phyloP scores from a whole-genome alignment of 495 filamentous ascomycete genomes.

The Baudoinia panamericana region DNA sequence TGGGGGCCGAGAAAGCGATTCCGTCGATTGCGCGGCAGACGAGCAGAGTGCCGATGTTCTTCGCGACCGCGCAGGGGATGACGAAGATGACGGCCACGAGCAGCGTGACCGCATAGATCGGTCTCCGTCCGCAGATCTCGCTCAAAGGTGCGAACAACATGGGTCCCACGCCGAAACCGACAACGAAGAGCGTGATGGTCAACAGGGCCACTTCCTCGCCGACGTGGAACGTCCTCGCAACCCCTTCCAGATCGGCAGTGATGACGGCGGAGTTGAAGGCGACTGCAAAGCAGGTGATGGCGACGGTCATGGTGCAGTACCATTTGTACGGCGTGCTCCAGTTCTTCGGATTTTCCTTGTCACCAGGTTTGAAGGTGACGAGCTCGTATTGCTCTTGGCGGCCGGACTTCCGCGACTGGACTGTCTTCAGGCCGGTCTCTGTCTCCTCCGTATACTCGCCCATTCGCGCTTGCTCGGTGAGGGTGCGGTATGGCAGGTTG shows the following conservation, averaged over 20 bases:
- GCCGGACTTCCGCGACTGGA: constrained; percentile 38
- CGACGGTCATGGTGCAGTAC: constrained; percentile 56
- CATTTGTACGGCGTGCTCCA: constrained; percentile 44
- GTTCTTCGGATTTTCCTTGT: constrained; percentile 26
- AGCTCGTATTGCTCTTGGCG: constrained; percentile 31
- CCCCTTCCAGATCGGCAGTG: constrained; percentile 53
- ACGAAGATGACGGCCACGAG: constrained; percentile 51
- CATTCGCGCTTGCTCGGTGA: constrained; percentile 46
- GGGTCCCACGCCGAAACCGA: constrained; percentile 56
- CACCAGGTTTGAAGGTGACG: constrained; percentile 22
- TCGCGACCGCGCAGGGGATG: constrained; percentile 54
- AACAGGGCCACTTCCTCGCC: constrained; percentile 54
- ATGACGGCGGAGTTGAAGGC: constrained; percentile 51
- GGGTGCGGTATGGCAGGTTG: constrained; percentile 51
- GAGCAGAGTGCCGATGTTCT: constrained; percentile 50
- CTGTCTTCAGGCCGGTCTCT: constrained; percentile 38
- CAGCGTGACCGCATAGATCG: constrained; percentile 48
- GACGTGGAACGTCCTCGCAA: constrained; percentile 47
- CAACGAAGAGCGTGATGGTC: constrained; percentile 43
- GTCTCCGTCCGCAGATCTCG: constrained; percentile 53
- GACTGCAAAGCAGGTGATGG: constrained; percentile 50
- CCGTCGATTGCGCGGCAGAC: constrained; percentile 57
- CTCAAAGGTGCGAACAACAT: constrained; percentile 70
- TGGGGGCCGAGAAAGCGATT: constrained; percentile 50
- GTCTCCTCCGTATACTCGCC: constrained; percentile 54